Percentiles rank a stretch among this genome's conserved stretches.
Conservation (phyloP, 495 filamentous ascomycete species). For the Annulohypoxylon maeteangense region DNA sequence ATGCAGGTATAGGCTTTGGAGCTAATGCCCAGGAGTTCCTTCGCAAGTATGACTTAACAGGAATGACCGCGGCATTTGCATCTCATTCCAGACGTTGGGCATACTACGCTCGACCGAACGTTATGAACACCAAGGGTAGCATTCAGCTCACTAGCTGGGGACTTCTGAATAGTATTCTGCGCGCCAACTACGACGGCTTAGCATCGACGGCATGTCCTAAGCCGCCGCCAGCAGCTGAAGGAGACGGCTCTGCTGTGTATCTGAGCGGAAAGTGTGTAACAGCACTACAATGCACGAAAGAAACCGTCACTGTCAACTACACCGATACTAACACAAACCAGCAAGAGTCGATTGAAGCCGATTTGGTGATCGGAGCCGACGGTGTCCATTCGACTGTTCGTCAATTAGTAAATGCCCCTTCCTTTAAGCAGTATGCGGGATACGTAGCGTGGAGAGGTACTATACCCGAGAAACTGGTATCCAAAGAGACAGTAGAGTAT, state of each 20-base stretch:
- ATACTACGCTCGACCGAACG: neutral
- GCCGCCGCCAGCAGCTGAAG: conserved; percentile 33
- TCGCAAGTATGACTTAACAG: conserved; percentile 36
- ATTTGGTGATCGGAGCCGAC: neutral
- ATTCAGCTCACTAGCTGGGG: conserved; percentile 60
- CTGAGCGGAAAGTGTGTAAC: conserved; percentile 44
- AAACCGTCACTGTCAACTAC: conserved; percentile 46
- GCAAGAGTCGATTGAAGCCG: neutral
- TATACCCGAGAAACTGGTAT: neutral
- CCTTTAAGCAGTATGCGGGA: neutral
- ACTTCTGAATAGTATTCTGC: conserved; percentile 57
- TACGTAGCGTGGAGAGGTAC: neutral
- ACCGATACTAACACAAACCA: neutral
- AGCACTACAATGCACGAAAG: conserved; percentile 46
- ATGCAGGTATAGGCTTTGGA: conserved; percentile 58
- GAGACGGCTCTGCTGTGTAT: conserved; percentile 53
- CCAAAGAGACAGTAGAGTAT: neutral
- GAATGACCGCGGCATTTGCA: neutral
- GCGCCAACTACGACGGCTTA: conserved; percentile 62
- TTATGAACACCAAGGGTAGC: neutral
- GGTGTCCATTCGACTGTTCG: neutral
- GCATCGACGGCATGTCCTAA: conserved; percentile 39
- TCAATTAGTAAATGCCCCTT: neutral
- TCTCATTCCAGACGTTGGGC: neutral
- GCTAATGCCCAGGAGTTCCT: conserved; percentile 27